Conservation (phyloP, 73 alveolate species). For the Breviolum minutum region DNA sequence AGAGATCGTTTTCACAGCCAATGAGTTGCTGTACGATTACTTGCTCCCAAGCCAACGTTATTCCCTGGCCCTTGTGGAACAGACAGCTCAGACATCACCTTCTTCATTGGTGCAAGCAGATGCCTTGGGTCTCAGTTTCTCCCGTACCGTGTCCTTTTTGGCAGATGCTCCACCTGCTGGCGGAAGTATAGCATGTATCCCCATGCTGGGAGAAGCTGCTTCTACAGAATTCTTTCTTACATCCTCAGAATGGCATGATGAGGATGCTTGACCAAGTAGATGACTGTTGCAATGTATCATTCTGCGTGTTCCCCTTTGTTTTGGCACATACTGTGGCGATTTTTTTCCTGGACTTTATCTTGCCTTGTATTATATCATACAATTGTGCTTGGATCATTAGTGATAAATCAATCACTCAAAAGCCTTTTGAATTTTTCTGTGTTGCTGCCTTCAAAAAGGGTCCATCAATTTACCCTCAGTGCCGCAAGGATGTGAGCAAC, state of each 20-base stretch:
- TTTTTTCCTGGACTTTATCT: too few relatives aligned
- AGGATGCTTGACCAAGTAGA: not conserved
- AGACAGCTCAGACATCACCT: not conserved
- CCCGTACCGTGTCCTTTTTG: constrained; percentile 26
- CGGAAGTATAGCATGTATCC: not conserved
- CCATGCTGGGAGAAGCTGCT: constrained; percentile 5
- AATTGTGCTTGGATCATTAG: too few relatives aligned
- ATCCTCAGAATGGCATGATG: constrained; percentile 40
- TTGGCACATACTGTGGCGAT: too few relatives aligned
- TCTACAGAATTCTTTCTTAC: constrained; percentile 14
- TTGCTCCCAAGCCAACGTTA: constrained; percentile 19
- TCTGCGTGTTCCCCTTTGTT: too few relatives aligned
- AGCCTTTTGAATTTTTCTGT: too few relatives aligned
- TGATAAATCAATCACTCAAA: too few relatives aligned
- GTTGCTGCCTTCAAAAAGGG: not conserved
- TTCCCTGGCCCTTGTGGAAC: constrained; percentile 14
- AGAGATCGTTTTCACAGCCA: not conserved
- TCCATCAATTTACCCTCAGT: not conserved
- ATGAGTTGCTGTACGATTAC: constrained; percentile 14
- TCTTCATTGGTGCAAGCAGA: constrained; percentile 23
- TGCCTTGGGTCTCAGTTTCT: not conserved
- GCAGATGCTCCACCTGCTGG: constrained; percentile 60
- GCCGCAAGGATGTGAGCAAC: constrained; percentile 13
- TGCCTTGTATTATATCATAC: too few relatives aligned
- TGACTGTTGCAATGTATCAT: not conserved